These are phyloP conservation scores for Pythium chondricola DNA, from an alignment of 352 stramenopile species.

Conservation along the genomic window DNA sequence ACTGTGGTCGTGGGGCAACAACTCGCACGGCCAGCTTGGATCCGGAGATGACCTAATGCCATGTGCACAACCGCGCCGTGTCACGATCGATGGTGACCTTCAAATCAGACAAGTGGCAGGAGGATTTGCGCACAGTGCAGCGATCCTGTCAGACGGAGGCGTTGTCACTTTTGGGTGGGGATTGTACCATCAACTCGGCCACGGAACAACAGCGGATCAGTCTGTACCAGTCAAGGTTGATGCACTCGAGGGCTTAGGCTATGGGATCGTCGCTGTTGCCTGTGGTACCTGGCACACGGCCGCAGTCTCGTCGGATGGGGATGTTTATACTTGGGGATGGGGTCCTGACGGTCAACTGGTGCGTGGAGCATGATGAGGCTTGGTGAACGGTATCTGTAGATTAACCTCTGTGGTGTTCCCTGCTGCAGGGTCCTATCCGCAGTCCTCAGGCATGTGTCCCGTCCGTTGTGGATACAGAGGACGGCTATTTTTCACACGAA, in stretches of 20 bases:
- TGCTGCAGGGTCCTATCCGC: conserved; percentile 10
- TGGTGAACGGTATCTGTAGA: no score
- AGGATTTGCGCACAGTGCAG: conserved; percentile 47
- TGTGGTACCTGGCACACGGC: conserved; percentile 76
- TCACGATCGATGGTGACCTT: conserved; percentile 7
- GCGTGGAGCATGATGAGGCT: no score
- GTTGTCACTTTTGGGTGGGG: conserved; percentile 74
- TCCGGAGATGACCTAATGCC: conserved; percentile 5
- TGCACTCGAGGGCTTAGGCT: conserved; percentile 45
- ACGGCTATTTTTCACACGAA: conserved; percentile 18
- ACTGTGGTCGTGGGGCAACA: conserved; percentile 65
- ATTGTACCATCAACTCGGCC: conserved; percentile 72
- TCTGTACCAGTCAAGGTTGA: conserved; percentile 22
- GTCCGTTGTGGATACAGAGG: conserved; percentile 32
- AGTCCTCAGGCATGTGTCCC: conserved; percentile 30
- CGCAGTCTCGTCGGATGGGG: conserved; percentile 49
- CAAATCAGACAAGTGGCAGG: conserved; percentile 18
- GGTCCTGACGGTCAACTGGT: conserved; percentile 66
- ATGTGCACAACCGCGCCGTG: background rate
- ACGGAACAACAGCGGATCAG: conserved; percentile 37
- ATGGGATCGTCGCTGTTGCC: conserved; percentile 33
- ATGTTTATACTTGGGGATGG: conserved; percentile 81
- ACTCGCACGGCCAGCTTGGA: conserved; percentile 54
- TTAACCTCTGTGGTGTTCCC: no score
- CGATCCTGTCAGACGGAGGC: conserved; percentile 26